These are phyloP conservation scores for Tulasnella sp. DNA, from an alignment of 768 basidiomycete species.

Conservation along the genomic window DNA sequence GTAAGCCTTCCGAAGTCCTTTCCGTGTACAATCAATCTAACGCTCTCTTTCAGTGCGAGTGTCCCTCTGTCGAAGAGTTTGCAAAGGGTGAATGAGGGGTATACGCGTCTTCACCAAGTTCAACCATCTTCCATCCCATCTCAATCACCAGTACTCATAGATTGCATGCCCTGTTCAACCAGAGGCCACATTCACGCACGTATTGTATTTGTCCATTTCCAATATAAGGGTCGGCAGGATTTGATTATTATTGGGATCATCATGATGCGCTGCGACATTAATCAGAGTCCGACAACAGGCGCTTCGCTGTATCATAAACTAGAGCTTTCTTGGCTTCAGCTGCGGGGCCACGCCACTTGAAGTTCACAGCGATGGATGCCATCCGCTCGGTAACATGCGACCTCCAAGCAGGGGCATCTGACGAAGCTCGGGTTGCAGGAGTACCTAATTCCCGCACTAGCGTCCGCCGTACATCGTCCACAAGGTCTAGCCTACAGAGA, in stretches of 20 bases:
- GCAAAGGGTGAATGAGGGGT: constrained; percentile 33
- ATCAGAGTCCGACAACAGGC: background rate
- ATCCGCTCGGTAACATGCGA: constrained; percentile 5
- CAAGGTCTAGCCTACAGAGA: constrained; percentile 63
- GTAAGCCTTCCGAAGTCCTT: constrained; percentile 47
- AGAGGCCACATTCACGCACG: constrained; percentile 15
- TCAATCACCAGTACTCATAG: background rate
- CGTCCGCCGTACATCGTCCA: constrained; percentile 64
- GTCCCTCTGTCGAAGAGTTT: constrained; percentile 78
- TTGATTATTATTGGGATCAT: background rate
- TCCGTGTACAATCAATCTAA: background rate
- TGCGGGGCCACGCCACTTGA: constrained; percentile 7
- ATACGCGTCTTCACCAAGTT: constrained; percentile 1
- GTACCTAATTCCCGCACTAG: constrained; percentile 60
- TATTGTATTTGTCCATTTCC: background rate
- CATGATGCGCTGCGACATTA: background rate
- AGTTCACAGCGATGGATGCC: background rate
- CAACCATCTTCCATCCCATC: background rate
- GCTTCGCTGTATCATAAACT: background rate
- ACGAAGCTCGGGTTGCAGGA: background rate
- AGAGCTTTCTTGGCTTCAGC: background rate
- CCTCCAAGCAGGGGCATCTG: constrained; percentile 6
- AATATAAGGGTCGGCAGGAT: background rate
- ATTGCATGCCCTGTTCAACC: constrained; percentile 29
- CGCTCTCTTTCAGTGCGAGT: constrained; percentile 61